Evolutionary conservation across 768 basidiomycete genomes (phyloP), one percentile per base, ranked within the genome.

Genomic region (Russula virescens): DNA sequence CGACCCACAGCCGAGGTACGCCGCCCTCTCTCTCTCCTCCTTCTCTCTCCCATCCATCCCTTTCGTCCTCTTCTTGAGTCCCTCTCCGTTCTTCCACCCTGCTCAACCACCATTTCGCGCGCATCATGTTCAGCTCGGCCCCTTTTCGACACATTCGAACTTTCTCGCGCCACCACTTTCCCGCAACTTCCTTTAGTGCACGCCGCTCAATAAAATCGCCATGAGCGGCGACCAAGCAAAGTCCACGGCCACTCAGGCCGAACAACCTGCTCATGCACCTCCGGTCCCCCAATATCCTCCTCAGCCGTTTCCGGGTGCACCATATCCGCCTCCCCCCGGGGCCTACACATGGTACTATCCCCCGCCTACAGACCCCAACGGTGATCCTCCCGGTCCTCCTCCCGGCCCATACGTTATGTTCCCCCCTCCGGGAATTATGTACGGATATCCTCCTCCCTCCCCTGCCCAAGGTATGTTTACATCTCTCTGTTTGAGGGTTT

Each of bases 381-480:
- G 61, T 45, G 67, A 62, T 50, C 61, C 67, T 25, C 56, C 21
- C 38, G 65, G 54, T 6, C 57, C 61, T 1, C 67, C 65, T 38
- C 59, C 66, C 4, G 58, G 42, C 1, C 49, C 65, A 28, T 66
- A 62, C 26, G 61, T 66, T 35, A 66, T 68, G 65, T 66, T 60
- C 28, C 61, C 61, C 4, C 67, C 61, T 45, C 67, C 67, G 2
- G 65, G 67, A 35, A 53, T 68, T 35, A 66, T 66, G 57, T 71
- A 71, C 23, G 67, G 66, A 23, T 71, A 71, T 26, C 66, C 69
- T 13, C 68, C 70, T 11, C 68, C 66, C 34, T 46, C 65, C 9
- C 67, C 67, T 26, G 14, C 65, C 28, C 66, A 67, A 58, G 65
- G 67, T 63, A 28, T 28, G 57, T 55, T n/a, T 7, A n/a, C 52